Percentiles rank a stretch among this genome's conserved stretches.
Conservation (phyloP, 2,329 filamentous ascomycete species). For the Penicillium sp. region DNA sequence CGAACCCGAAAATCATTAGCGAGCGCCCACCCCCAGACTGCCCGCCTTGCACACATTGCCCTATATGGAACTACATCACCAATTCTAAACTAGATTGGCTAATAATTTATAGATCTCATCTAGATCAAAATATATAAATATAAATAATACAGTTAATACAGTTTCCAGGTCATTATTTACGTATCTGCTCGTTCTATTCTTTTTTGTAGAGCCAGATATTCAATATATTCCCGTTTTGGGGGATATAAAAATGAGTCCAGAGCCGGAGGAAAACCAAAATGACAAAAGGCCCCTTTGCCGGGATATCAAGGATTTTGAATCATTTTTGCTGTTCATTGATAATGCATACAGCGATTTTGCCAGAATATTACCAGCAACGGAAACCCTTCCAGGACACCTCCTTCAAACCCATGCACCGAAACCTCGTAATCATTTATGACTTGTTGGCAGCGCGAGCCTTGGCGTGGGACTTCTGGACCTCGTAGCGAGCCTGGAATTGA, state of each 20-base stretch:
- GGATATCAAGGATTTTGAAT: conserved; percentile 44
- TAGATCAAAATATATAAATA: conserved; percentile 1
- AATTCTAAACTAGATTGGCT: conserved; percentile 1
- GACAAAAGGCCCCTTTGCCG: conserved; percentile 22
- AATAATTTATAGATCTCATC: conserved; percentile 3
- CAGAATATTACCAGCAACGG: conserved; percentile 36
- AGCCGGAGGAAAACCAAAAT: conserved; percentile 18
- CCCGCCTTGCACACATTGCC: conserved; percentile 25
- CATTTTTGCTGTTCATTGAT: conserved; percentile 42
- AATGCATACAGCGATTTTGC: conserved; percentile 42
- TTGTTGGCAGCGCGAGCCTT: conserved; percentile 86
- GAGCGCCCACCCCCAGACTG: conserved; percentile 35
- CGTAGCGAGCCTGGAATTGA: conserved; percentile 68
- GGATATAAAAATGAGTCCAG: conserved; percentile 16
- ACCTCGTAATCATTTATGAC: conserved; percentile 41
- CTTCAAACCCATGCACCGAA: conserved; percentile 43
- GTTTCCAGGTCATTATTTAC: conserved; percentile 8
- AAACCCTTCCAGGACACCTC: conserved; percentile 41
- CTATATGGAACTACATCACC: conserved; percentile 15
- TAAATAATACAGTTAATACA: conserved; percentile 7
- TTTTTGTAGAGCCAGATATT: conserved; percentile 9
- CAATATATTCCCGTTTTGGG: conserved; percentile 1
- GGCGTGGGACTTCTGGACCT: conserved; percentile 93
- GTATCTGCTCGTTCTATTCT: conserved; percentile 11
- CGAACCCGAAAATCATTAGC: conserved; percentile 45